Conservation (phyloP, 129 eudicot species). For the Flaveria trinervia region DNA sequence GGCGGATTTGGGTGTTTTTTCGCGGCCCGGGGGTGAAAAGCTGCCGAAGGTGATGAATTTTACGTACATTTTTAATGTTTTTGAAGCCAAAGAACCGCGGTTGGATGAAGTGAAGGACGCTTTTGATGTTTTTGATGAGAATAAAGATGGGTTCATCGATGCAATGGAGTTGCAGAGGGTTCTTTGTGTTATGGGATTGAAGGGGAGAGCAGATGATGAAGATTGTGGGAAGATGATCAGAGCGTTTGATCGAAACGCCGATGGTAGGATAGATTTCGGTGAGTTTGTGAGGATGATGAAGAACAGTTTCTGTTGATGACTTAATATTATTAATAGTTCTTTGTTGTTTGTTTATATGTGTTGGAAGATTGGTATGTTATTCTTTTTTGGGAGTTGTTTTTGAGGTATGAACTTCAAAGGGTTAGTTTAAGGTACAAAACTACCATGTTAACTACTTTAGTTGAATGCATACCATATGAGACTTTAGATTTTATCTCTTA, state of each 20-base stretch:
- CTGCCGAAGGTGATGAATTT: conserved; percentile 46
- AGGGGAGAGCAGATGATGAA: conserved; percentile 41
- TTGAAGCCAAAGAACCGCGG: conserved; percentile 55
- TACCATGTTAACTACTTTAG: too few relatives aligned
- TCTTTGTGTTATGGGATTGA: conserved; percentile 57
- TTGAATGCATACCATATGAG: too few relatives aligned
- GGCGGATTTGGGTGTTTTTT: conserved; percentile 44
- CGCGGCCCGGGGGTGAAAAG: conserved; percentile 31
- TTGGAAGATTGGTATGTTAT: conserved; percentile 6
- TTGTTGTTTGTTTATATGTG: too few relatives aligned
- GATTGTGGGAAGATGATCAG: conserved; percentile 74
- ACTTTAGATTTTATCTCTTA: too few relatives aligned
- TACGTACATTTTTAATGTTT: conserved; percentile 39
- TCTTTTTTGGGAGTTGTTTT: neutral
- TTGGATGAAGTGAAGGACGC: conserved; percentile 69
- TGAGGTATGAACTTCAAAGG: neutral
- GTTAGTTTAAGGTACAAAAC: neutral
- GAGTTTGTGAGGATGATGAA: conserved; percentile 73
- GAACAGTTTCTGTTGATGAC: conserved; percentile 33
- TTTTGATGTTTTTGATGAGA: conserved; percentile 79
- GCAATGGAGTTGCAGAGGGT: conserved; percentile 69
- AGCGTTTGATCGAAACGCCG: conserved; percentile 60
- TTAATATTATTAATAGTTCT: too few relatives aligned
- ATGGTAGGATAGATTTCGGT: conserved; percentile 53
- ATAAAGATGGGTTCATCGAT: conserved; percentile 82